These are phyloP conservation scores for Camillea tinctor DNA, from an alignment of 2,329 filamentous ascomycete species.

Conservation along the genomic window DNA sequence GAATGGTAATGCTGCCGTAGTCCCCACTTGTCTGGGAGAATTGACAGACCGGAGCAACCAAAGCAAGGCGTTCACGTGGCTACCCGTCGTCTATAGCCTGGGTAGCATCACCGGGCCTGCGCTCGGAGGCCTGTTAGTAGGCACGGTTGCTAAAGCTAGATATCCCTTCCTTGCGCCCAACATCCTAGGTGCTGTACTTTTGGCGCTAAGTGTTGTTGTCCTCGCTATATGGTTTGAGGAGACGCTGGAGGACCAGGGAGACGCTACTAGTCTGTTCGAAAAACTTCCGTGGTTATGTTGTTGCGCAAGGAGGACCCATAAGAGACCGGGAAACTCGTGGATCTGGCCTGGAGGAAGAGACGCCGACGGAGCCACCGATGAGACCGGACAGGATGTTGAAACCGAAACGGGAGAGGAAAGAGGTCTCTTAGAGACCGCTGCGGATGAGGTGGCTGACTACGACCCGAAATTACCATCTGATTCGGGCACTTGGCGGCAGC, in stretches of 20 bases:
- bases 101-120: slow-evolving; percentile 91
- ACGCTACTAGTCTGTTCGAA: slow-evolving; percentile 32
- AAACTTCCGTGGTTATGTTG: slow-evolving; percentile 33
- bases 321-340: slow-evolving; percentile 25
- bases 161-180: slow-evolving; percentile 89
- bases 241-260: slow-evolving; percentile 59
- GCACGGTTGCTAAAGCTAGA: slow-evolving; percentile 53
- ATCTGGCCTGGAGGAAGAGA: slow-evolving; percentile 21
- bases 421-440: slow-evolving; percentile 25
- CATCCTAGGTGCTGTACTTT: slow-evolving; percentile 69
- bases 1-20: slow-evolving; percentile 92
- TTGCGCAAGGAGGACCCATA: slow-evolving; percentile 17
- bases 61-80: slow-evolving; percentile 86
- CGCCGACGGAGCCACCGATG: slow-evolving; percentile 15
- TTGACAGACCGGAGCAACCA: slow-evolving; percentile 95
- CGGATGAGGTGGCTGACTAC: slow-evolving; percentile 46
- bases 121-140: slow-evolving; percentile 81
- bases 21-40: slow-evolving; percentile 91
- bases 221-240: slow-evolving; percentile 84
- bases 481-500: slow-evolving; percentile 47
- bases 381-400: slow-evolving; percentile 24
- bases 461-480: slow-evolving; percentile 41
- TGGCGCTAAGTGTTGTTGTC: slow-evolving; percentile 70
- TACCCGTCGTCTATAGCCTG: slow-evolving; percentile 93
- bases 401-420: slow-evolving; percentile 22